Conservation (phyloP, 2,329 filamentous ascomycete species). For the Cladosporium sphaerospermum region DNA sequence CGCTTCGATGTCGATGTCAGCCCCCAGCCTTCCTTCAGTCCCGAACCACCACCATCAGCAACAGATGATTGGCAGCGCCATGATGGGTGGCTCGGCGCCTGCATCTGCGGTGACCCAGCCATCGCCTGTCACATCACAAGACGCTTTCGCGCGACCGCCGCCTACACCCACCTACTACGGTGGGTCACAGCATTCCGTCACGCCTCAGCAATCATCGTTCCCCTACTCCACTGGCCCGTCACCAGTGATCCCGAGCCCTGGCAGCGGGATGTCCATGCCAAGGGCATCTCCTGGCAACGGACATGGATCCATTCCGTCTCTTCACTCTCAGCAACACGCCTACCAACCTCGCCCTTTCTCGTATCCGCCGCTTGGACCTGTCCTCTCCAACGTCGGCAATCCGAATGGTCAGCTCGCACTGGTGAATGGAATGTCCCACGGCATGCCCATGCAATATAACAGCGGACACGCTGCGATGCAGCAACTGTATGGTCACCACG, state of each 20-base stretch:
- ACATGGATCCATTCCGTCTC: slow-evolving; percentile 37
- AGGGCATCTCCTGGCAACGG: slow-evolving; percentile 49
- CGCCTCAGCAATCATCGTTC: slow-evolving; percentile 43
- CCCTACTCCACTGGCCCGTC: slow-evolving; percentile 45
- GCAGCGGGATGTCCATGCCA: slow-evolving; percentile 40
- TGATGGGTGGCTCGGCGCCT: slow-evolving; percentile 39
- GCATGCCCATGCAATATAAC: slow-evolving; percentile 51
- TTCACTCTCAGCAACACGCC: slow-evolving; percentile 44
- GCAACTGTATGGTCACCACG: slow-evolving; percentile 52
- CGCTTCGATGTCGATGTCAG: slow-evolving; percentile 48
- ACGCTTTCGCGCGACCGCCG: slow-evolving; percentile 51
- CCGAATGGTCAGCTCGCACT: slow-evolving; percentile 67
- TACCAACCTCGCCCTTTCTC: slow-evolving; percentile 46
- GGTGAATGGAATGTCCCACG: slow-evolving; percentile 50
- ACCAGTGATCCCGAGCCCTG: slow-evolving; percentile 44
- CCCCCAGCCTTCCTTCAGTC: slow-evolving; percentile 44
- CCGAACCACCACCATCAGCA: slow-evolving; percentile 35
- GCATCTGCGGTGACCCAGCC: slow-evolving; percentile 33
- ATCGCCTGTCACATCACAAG: slow-evolving; percentile 53
- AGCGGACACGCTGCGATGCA: slow-evolving; percentile 61
- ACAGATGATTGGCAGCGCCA: slow-evolving; percentile 36
- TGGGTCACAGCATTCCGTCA: slow-evolving; percentile 46
- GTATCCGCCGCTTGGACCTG: slow-evolving; percentile 59
- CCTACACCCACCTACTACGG: slow-evolving; percentile 59
- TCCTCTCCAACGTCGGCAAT: slow-evolving; percentile 73